Percentiles rank a stretch among this genome's conserved stretches.
These are phyloP conservation scores for Diplodia seriata DNA, from an alignment of 2,329 filamentous ascomycete genomes.

Conservation along the genomic window DNA sequence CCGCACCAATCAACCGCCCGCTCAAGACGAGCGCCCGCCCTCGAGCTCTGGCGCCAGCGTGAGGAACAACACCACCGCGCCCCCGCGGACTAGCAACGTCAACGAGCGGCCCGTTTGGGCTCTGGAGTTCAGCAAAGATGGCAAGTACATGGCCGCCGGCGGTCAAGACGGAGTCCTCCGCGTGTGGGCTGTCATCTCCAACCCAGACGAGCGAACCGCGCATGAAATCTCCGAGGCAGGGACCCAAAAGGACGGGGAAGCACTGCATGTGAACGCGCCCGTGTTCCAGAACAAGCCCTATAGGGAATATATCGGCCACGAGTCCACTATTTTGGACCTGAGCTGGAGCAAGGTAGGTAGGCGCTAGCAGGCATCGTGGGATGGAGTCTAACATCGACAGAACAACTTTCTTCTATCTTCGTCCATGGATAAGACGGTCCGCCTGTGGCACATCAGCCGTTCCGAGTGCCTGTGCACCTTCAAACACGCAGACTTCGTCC, in stretches of 20 bases:
- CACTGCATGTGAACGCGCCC: constrained; percentile 79
- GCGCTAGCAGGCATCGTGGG: neutral
- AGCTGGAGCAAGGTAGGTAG: constrained; percentile 86
- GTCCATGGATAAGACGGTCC: constrained; percentile 97
- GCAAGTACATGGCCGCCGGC: constrained; percentile 87
- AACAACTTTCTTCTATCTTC: constrained; percentile 97
- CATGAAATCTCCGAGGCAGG: constrained; percentile 75
- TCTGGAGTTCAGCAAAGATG: constrained; percentile 90
- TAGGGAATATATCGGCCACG: constrained; percentile 83
- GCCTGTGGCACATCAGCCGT: constrained; percentile 88
- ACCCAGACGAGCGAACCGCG: constrained; percentile 75
- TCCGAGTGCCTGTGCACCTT: constrained; percentile 90
- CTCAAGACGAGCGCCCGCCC: constrained; percentile 41
- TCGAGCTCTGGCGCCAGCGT: constrained; percentile 33
- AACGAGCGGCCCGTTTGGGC: constrained; percentile 81
- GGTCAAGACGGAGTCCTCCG: constrained; percentile 86
- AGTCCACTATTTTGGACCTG: constrained; percentile 83
- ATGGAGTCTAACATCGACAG: constrained; percentile 42
- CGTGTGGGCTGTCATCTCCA: constrained; percentile 88
- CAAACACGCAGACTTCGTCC: constrained; percentile 93
- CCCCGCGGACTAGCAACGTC: constrained; percentile 12
- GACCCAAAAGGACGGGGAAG: constrained; percentile 54
- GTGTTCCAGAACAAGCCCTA: constrained; percentile 84
- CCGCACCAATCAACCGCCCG: constrained; percentile 57
- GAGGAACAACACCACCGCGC: neutral